These are phyloP conservation scores for Erysimum pusillum DNA, from an alignment of 441 rosid genomes.

Conservation along the genomic window DNA sequence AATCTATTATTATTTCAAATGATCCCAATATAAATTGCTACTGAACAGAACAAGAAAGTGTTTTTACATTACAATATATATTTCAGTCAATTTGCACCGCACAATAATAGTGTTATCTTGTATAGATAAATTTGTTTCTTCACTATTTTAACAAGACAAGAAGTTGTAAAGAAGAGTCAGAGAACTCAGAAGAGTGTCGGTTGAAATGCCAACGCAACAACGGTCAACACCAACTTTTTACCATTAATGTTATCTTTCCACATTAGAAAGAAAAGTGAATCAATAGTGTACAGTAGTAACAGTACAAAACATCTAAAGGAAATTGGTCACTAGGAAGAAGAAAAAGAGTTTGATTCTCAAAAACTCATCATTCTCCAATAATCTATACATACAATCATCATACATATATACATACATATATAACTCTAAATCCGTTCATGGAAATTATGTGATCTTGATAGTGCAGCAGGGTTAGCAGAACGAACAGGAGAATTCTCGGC, in stretches of 20 bases:
- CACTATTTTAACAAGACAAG: slow-evolving; percentile 15
- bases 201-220: slow-evolving; percentile 40
- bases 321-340: slow-evolving; percentile 32
- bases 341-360: slow-evolving; percentile 39
- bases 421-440: slow-evolving; percentile 64
- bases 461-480: slow-evolving; percentile 86
- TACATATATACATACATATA: slow-evolving; percentile 25
- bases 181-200: slow-evolving; percentile 34
- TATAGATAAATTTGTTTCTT: too few relatives aligned
- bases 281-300: slow-evolving; percentile 14
- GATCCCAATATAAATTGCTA: too few relatives aligned
- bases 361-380: slow-evolving; percentile 40
- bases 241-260: slow-evolving; percentile 34
- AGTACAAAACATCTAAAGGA: slow-evolving; percentile 17
- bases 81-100: not conserved
- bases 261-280: slow-evolving; percentile 15
- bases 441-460: slow-evolving; percentile 80
- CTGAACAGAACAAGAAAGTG: too few relatives aligned
- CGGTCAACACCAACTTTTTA: slow-evolving; percentile 28
- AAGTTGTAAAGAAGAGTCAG: slow-evolving; percentile 2
- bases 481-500: slow-evolving; percentile 54
- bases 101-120: not conserved
- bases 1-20: too few relatives aligned
- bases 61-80: too few relatives aligned
- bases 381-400: slow-evolving; percentile 40